Conservation (phyloP, 2,329 filamentous ascomycete species). For the Emergomyces orientalis region DNA sequence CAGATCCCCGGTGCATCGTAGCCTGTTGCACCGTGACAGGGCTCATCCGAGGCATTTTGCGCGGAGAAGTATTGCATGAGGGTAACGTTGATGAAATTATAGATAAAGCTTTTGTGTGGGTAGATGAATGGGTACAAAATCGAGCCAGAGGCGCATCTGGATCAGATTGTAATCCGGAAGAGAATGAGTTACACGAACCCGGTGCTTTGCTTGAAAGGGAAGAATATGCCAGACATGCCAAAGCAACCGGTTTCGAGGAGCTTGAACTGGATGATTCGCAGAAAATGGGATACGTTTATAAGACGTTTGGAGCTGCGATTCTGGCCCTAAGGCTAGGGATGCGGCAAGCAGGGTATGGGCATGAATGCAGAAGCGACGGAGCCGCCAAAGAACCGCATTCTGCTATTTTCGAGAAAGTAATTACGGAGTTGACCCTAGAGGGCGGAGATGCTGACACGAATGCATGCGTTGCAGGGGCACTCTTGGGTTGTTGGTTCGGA, state of each 20-base stretch:
- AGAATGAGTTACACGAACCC: conserved; percentile 12
- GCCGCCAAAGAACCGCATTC: background rate
- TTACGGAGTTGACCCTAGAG: conserved; percentile 43
- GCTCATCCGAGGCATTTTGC: conserved; percentile 40
- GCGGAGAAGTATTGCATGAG: conserved; percentile 37
- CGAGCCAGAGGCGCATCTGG: conserved; percentile 18
- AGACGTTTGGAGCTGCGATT: conserved; percentile 43
- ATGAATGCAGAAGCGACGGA: conserved; percentile 13
- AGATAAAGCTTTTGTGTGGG: conserved; percentile 36
- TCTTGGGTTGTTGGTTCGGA: conserved; percentile 43
- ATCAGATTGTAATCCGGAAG: conserved; percentile 4
- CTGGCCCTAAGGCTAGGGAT: conserved; percentile 39
- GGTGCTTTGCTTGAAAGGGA: conserved; percentile 28
- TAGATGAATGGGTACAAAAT: conserved; percentile 22
- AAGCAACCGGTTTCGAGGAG: conserved; percentile 30
- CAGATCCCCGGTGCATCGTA: conserved; percentile 45
- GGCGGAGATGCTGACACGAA: conserved; percentile 50
- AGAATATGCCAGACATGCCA: conserved; percentile 37
- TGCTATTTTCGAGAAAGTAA: conserved; percentile 38
- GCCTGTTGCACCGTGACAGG: conserved; percentile 42
- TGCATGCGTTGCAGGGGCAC: conserved; percentile 44
- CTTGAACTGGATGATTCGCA: conserved; percentile 38
- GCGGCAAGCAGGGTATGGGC: conserved; percentile 19
- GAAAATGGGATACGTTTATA: conserved; percentile 48
- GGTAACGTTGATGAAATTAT: conserved; percentile 36